A percentile compares a stretch with the other conserved stretches of the same genome.
phyloP scores from a whole-genome alignment of 306 rosid genomes.

The Trifolium subterraneum region DNA sequence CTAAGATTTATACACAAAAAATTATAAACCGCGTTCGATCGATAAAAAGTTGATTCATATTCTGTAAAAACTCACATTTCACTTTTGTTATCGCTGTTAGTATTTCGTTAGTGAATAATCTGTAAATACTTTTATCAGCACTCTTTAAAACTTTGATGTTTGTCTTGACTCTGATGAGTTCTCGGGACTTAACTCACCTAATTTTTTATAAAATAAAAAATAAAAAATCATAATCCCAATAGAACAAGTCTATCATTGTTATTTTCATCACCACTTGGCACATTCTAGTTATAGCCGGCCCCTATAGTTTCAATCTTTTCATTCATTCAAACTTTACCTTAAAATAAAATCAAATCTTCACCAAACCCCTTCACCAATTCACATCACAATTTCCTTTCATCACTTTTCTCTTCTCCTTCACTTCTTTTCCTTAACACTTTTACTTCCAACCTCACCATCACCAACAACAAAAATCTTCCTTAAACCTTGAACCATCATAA shows the following conservation, averaged over 20 bases:
- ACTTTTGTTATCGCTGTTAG: too few relatives aligned
- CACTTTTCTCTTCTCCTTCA: conserved; percentile 9
- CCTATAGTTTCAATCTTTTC: neutral
- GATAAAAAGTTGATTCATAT: too few relatives aligned
- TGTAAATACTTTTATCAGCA: too few relatives aligned
- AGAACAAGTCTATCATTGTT: conserved; percentile 80
- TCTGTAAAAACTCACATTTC: too few relatives aligned
- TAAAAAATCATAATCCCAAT: conserved; percentile 47
- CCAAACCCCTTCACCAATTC: conserved; percentile 40
- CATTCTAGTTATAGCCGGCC: conserved; percentile 61
- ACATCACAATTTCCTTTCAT: conserved; percentile 28
- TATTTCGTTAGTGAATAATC: too few relatives aligned
- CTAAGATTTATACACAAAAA: conserved; percentile 6
- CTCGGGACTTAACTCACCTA: too few relatives aligned
- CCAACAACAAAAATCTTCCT: neutral
- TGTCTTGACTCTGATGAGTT: too few relatives aligned
- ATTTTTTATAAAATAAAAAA: too few relatives aligned
- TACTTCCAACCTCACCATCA: conserved; percentile 13
- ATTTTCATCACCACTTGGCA: conserved; percentile 77
- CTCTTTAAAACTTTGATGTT: too few relatives aligned
- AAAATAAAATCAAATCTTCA: conserved; percentile 10
- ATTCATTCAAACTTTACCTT: neutral
- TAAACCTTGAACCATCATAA: conserved; percentile 6
- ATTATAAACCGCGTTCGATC: too few relatives aligned
- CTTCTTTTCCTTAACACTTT: conserved; percentile 8